Evolutionary conservation across 139 green algal genomes (phyloP), one percentile per base, ranked within the genome.

Genomic region (Micromonas commoda): DNA sequence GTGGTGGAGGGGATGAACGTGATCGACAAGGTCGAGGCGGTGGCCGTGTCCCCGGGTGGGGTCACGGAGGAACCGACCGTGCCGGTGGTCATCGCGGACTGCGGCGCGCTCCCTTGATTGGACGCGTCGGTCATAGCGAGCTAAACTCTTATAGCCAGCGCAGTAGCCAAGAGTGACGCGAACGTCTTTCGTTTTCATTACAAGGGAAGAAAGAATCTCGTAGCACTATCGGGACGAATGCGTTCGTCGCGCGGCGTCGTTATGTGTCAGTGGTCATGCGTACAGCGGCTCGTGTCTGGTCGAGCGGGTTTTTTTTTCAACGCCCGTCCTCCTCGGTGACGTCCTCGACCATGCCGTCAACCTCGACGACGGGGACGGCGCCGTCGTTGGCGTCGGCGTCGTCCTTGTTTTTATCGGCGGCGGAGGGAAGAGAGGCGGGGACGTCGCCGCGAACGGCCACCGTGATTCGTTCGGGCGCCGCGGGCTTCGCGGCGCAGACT

Each of bases 1-100:
- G 90, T 96, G 13, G 67, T 92, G 24, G 86, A 93, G 65, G 92
- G 90, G 0, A 63, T 92, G 31, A 86, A 94, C 0, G 77, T 97
- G 35, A 73, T 96, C 28, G 38, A 85, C 28, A 76, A 80, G 3
- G 93, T 96, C 75, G 86, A 88, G 90, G 82, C 52, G 35, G 34
- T 61, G 21, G 68, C 26, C 52, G 73, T 34, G 19, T 54, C 26
- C 23, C 34, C n/a, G 0, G 34, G 4, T 53, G 35, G 31, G 21
- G 26, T 60, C 20, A 54, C 68, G 0, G 80, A 85, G 45, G 85
- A 87, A 13, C 89, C 89, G 3, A 77, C 52, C 0, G 51, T 77
- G 5, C 76, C 84, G 28, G 84, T 91, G 0, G 73, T 74, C 1
- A 89, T 93, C 1, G 83, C 82, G 26, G 87, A 89, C 26, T 80